Evolutionary conservation across 225 moss, liverwort and hornwort genomes (phyloP).

Genomic region (Sphagnum contortum): DNA sequence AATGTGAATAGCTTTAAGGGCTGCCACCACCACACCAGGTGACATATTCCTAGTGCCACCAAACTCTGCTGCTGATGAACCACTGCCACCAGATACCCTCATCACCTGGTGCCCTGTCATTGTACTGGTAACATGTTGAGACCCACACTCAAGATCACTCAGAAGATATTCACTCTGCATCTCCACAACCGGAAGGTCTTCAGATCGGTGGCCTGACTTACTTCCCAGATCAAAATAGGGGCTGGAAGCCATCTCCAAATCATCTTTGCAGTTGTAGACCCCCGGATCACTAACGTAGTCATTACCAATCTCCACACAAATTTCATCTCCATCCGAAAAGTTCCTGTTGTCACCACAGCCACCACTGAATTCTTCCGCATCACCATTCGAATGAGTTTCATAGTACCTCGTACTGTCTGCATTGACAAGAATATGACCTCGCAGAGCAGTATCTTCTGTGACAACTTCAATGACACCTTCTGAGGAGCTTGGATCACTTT

Average conservation of each 20-base stretch:
- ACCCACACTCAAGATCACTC: conserved; percentile 18
- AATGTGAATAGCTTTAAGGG: conserved; percentile 8
- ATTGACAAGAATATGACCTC: conserved; percentile 18
- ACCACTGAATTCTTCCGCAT: not conserved
- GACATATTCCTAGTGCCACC: conserved; percentile 14
- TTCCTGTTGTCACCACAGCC: conserved; percentile 13
- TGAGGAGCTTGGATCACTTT: conserved; percentile 6
- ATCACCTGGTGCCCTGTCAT: conserved; percentile 19
- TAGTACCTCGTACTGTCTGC: conserved; percentile 40
- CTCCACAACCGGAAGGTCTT: conserved; percentile 22
- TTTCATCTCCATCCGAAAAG: conserved; percentile 19
- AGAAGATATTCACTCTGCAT: conserved; percentile 44
- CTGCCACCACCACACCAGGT: not conserved
- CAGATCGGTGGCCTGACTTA: conserved; percentile 11
- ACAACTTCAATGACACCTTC: conserved; percentile 9
- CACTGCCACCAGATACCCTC: conserved; percentile 22
- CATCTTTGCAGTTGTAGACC: conserved; percentile 36
- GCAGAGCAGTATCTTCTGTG: not conserved
- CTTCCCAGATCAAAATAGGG: not conserved
- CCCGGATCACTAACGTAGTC: conserved; percentile 85
- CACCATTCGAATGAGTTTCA: conserved; percentile 34
- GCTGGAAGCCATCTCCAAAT: conserved; percentile 16
- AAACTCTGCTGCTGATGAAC: conserved; percentile 15
- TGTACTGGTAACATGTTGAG: conserved; percentile 22
- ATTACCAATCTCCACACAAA: conserved; percentile 23